Evolutionary conservation across 2,329 filamentous ascomycete genomes (phyloP).

Genomic region (Colletotrichum zoysiae): DNA sequence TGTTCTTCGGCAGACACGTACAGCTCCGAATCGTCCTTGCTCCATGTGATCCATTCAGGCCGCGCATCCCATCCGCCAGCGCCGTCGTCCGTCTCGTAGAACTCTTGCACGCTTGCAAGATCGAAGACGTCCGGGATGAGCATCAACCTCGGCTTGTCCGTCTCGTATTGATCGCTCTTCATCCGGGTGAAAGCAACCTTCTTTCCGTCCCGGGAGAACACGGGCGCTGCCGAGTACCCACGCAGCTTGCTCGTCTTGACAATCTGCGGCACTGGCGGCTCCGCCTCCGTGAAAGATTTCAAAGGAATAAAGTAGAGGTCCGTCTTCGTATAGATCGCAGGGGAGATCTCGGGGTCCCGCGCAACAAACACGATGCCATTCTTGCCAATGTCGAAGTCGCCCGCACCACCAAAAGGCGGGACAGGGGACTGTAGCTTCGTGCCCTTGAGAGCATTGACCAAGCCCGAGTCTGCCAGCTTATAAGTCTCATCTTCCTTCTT

Average conservation of each 20-base stretch:
- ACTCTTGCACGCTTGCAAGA: constrained; percentile 70
- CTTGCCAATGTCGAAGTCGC: constrained; percentile 82
- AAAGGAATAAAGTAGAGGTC: constrained; percentile 82
- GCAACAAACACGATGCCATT: constrained; percentile 79
- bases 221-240: constrained; percentile 75
- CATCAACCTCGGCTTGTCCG: constrained; percentile 79
- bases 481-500: constrained; percentile 57
- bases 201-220: constrained; percentile 80
- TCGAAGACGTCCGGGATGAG: constrained; percentile 72
- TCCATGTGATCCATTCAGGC: constrained; percentile 70
- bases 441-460: constrained; percentile 74
- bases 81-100: constrained; percentile 72
- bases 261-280: constrained; percentile 64
- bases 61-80: constrained; percentile 72
- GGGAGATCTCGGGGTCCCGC: constrained; percentile 78
- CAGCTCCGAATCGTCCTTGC: constrained; percentile 70
- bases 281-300: constrained; percentile 67
- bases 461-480: constrained; percentile 56
- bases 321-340: constrained; percentile 82
- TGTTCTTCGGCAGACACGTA: constrained; percentile 81
- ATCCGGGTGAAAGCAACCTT: constrained; percentile 84
- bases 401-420: constrained; percentile 80
- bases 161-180: constrained; percentile 82
- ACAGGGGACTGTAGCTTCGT: constrained; percentile 75
- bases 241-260: constrained; percentile 69